Conservation (phyloP, 2,329 filamentous ascomycete species). For the Botrytis galanthina region DNA sequence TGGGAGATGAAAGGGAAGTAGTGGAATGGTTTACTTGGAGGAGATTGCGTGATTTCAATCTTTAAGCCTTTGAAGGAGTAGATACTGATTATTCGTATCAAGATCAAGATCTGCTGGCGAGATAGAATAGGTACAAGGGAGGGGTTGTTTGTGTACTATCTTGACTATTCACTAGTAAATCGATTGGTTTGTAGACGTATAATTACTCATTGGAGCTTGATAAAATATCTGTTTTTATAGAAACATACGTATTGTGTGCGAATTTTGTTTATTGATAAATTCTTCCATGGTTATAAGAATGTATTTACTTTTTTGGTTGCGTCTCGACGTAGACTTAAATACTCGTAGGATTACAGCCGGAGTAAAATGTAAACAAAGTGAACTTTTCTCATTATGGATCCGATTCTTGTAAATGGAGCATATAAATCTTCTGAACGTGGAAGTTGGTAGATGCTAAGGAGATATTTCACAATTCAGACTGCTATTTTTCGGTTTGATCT, state of each 20-base stretch:
- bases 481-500: neutral
- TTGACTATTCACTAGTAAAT: neutral
- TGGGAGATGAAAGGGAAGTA: no score
- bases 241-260: neutral
- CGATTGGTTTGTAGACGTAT: neutral
- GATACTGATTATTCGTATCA: neutral
- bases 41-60: neutral
- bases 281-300: neutral
- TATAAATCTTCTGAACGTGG: neutral
- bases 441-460: neutral
- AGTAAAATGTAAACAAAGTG: fast-evolving
- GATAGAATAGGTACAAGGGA: neutral
- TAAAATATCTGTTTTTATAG: neutral
- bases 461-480: neutral
- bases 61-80: neutral
- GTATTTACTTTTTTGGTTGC: neutral
- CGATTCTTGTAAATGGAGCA: neutral
- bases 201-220: neutral
- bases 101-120: neutral
- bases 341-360: fast-evolving
- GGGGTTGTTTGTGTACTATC: neutral
- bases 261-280: fast-evolving
- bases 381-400: fast-evolving
- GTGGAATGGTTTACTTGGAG: no score
- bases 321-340: fast-evolving